These are phyloP conservation scores for Hypoxylon sp. DNA, from an alignment of 2,329 filamentous ascomycete species.

Conservation along the genomic window DNA sequence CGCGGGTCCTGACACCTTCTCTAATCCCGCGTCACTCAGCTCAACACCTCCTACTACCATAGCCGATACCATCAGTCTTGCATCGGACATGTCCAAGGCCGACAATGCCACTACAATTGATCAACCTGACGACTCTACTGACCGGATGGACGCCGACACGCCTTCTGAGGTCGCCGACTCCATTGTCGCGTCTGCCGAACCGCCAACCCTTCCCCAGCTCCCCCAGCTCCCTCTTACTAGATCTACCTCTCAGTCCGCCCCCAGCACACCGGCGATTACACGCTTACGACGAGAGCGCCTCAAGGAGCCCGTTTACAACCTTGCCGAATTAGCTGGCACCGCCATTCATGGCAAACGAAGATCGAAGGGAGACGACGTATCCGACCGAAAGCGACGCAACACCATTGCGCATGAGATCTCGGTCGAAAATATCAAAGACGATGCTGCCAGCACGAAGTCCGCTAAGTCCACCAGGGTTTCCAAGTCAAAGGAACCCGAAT, in stretches of 20 bases:
- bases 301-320: constrained; percentile 76
- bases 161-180: constrained; percentile 48
- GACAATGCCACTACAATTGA: constrained; percentile 71
- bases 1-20: constrained; percentile 60
- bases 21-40: constrained; percentile 69
- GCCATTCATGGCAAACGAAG: constrained; percentile 71
- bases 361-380: constrained; percentile 65
- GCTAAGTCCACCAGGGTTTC: constrained; percentile 37
- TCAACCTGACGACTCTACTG: constrained; percentile 55
- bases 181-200: constrained; percentile 48
- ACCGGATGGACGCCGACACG: constrained; percentile 47
- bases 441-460: constrained; percentile 49
- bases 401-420: constrained; percentile 62
- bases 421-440: constrained; percentile 49
- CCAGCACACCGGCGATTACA: constrained; percentile 53
- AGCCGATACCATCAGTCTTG: constrained; percentile 73
- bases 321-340: constrained; percentile 74
- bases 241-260: constrained; percentile 43
- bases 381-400: constrained; percentile 60
- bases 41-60: constrained; percentile 78
- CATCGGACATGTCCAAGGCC: constrained; percentile 71
- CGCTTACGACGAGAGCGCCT: constrained; percentile 70
- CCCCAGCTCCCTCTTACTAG: constrained; percentile 9
- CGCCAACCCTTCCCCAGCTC: constrained; percentile 21
- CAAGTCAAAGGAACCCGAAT: constrained; percentile 53